Conservation (phyloP, 495 filamentous ascomycete species). For the Tuber magnatum region DNA sequence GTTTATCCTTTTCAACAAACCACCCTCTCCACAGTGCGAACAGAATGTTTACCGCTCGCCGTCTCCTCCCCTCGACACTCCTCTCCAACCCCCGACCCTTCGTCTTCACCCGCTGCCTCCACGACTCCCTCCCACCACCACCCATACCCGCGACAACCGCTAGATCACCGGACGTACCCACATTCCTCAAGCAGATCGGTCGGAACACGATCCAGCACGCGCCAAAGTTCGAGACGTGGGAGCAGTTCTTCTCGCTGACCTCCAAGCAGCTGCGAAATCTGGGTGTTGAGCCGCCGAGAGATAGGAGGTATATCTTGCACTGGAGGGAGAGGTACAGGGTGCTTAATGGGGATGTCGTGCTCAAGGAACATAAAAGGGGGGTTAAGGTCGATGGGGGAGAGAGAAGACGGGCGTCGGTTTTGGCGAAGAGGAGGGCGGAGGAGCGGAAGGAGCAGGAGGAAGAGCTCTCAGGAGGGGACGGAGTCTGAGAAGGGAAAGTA, state of each 20-base stretch:
- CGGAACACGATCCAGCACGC: slow-evolving; percentile 72
- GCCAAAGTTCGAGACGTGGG: slow-evolving; percentile 74
- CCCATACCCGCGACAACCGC: slow-evolving; percentile 65
- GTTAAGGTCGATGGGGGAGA: slow-evolving; percentile 96
- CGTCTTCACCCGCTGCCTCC: slow-evolving; percentile 27
- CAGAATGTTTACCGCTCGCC: slow-evolving; percentile 25
- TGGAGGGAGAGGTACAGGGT: slow-evolving; percentile 74
- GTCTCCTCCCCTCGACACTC: slow-evolving; percentile 17
- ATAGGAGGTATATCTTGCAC: slow-evolving; percentile 70
- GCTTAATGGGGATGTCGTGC: slow-evolving; percentile 18
- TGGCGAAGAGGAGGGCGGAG: slow-evolving; percentile 53
- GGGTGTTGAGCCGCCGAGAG: slow-evolving; percentile 77
- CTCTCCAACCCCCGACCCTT: slow-evolving; percentile 16
- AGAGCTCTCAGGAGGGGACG: slow-evolving; percentile 19
- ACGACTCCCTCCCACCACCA: slow-evolving; percentile 38
- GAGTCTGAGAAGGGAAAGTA: slow-evolving; percentile 25
- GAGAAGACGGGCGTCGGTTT: slow-evolving; percentile 73
- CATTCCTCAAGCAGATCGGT: slow-evolving; percentile 88
- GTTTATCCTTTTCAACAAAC: neutral
- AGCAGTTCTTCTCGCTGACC: slow-evolving; percentile 71
- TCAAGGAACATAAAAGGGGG: slow-evolving; percentile 52
- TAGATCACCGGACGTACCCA: slow-evolving; percentile 75
- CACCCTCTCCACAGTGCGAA: neutral
- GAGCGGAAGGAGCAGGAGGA: slow-evolving; percentile 33
- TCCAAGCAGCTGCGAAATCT: slow-evolving; percentile 69